Percentiles rank a stretch among this genome's conserved stretches.
Evolutionary conservation across 2,329 filamentous ascomycete species (phyloP).

Genomic region (Fusarium camptoceras): DNA sequence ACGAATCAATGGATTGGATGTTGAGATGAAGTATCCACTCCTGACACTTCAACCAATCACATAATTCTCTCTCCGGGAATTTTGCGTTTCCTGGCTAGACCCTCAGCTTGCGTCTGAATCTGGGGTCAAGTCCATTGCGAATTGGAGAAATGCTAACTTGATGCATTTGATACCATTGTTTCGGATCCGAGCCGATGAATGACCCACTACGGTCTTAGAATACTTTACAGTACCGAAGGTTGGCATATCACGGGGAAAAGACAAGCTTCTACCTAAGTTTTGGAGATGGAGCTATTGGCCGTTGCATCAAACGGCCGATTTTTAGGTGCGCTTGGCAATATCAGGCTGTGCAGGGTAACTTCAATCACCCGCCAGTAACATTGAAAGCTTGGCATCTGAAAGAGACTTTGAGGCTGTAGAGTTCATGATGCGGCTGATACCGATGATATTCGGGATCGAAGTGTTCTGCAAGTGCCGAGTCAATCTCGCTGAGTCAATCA

Average conservation of each 20-base stretch:
- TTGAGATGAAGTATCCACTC: background rate
- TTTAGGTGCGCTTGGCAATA: background rate
- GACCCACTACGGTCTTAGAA: background rate
- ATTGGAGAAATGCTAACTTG: background rate
- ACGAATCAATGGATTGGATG: background rate
- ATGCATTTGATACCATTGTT: background rate
- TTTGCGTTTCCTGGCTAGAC: background rate
- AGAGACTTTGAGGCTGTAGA: background rate
- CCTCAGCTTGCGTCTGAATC: background rate
- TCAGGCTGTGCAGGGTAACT: background rate
- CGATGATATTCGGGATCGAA: background rate
- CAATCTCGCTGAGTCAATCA: background rate
- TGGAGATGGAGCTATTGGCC: background rate
- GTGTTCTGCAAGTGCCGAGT: too few relatives aligned
- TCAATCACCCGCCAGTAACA: background rate
- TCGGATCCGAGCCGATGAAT: background rate
- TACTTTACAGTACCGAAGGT: background rate
- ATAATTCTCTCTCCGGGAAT: background rate
- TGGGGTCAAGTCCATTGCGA: background rate
- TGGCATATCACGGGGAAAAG: background rate
- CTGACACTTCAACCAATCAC: background rate
- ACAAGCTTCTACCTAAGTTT: background rate
- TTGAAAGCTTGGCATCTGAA: background rate
- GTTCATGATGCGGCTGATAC: background rate
- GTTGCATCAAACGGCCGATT: background rate